Evolutionary conservation across 345 rosid genomes (phyloP).

Genomic region (Citrus reticulata): DNA sequence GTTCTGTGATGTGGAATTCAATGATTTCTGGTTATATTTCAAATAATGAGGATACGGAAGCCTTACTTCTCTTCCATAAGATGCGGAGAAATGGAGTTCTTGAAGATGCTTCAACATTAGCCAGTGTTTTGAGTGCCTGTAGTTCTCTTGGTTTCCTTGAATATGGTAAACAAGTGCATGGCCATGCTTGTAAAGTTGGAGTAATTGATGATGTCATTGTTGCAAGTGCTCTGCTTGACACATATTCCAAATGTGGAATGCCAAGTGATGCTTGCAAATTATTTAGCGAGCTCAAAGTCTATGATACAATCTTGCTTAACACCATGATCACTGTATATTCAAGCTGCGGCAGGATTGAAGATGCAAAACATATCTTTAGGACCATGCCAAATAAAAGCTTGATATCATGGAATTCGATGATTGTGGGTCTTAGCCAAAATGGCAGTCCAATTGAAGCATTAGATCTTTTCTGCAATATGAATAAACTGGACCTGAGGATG

Average conservation of each 20-base stretch:
- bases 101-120: conserved; percentile 52
- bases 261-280: conserved; percentile 62
- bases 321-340: conserved; percentile 72
- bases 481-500: conserved; percentile 42
- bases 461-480: conserved; percentile 63
- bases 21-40: conserved; percentile 70
- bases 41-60: conserved; percentile 50
- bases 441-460: conserved; percentile 67
- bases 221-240: conserved; percentile 44
- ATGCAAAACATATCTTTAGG: conserved; percentile 57
- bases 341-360: conserved; percentile 67
- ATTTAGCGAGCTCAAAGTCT: conserved; percentile 49
- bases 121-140: conserved; percentile 55
- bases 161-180: conserved; percentile 41
- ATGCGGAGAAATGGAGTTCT: conserved; percentile 45
- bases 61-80: conserved; percentile 47
- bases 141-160: conserved; percentile 26
- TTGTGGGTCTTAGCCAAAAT: conserved; percentile 67
- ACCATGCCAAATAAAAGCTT: conserved; percentile 53
- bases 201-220: conserved; percentile 29
- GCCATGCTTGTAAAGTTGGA: conserved; percentile 54
- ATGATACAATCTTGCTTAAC: conserved; percentile 74
- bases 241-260: conserved; percentile 57
- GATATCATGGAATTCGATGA: conserved; percentile 92
- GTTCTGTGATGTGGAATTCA: conserved; percentile 69